Conservation (phyloP, 805 yeast species). For the Maudiozyma turicensis region DNA sequence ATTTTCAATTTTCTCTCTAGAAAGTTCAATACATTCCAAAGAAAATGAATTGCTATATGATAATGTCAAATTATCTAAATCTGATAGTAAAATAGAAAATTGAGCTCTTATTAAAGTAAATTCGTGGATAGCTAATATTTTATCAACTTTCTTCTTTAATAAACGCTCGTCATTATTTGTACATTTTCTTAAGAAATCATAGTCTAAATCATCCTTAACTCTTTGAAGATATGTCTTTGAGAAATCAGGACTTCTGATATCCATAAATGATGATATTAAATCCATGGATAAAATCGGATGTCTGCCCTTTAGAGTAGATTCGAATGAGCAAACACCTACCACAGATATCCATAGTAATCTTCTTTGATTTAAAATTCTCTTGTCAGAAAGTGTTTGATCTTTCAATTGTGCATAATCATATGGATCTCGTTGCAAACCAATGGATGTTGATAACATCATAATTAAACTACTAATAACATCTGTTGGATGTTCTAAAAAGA, state of each 20-base stretch:
- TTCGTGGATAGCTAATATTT: constrained; percentile 15
- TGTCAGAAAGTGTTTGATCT: constrained; percentile 11
- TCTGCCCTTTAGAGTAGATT: constrained; percentile 26
- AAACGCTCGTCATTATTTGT: not conserved
- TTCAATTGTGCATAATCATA: constrained; percentile 20
- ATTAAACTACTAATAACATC: constrained; percentile 26
- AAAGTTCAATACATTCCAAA: constrained; percentile 12
- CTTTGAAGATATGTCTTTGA: constrained; percentile 13
- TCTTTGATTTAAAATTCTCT: constrained; percentile 21
- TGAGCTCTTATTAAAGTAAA: constrained; percentile 18
- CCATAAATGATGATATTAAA: constrained; percentile 13
- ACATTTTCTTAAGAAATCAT: not conserved
- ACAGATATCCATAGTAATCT: constrained; percentile 25
- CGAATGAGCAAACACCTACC: constrained; percentile 18
- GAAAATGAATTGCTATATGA: constrained; percentile 16
- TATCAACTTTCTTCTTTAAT: constrained; percentile 4
- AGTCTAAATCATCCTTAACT: constrained; percentile 13
- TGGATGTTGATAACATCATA: constrained; percentile 23
- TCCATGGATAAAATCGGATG: constrained; percentile 14
- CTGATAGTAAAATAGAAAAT: constrained; percentile 18
- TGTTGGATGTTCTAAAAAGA: constrained; percentile 27
- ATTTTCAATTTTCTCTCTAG: constrained; percentile 14
- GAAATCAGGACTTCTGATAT: constrained; percentile 12
- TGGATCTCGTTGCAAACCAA: constrained; percentile 28
- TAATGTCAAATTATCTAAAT: constrained; percentile 21